Conservation (phyloP, 2,329 filamentous ascomycete species). For the Paracorniculantispora psalliotae region DNA sequence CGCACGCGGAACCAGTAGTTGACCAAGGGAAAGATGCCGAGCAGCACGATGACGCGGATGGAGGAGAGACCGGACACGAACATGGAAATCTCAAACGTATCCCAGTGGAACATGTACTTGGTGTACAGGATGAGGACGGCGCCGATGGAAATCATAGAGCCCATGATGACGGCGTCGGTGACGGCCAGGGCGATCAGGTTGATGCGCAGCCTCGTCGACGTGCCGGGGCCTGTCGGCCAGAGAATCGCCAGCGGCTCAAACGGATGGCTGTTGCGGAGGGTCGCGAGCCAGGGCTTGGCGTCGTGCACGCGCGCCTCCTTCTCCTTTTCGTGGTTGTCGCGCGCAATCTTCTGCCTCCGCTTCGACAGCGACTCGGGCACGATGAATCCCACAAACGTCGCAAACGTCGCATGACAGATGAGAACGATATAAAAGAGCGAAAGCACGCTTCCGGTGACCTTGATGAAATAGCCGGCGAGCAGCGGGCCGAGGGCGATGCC, state of each 20-base stretch:
- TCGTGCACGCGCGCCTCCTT: conserved; percentile 30
- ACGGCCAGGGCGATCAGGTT: conserved; percentile 80
- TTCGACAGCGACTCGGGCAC: conserved; percentile 82
- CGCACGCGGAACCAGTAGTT: conserved; percentile 67
- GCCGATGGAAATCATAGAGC: conserved; percentile 73
- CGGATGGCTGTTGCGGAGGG: conserved; percentile 54
- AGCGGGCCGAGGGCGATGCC: conserved; percentile 87
- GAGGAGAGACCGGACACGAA: conserved; percentile 79
- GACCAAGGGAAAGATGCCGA: conserved; percentile 69
- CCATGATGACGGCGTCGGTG: conserved; percentile 78
- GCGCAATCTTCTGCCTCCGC: conserved; percentile 63
- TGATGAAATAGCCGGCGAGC: conserved; percentile 73
- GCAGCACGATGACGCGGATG: conserved; percentile 68
- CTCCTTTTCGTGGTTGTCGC: conserved; percentile 57
- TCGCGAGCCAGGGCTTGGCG: conserved; percentile 24
- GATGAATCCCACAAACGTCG: conserved; percentile 63
- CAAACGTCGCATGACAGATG: conserved; percentile 67
- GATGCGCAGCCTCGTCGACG: conserved; percentile 55
- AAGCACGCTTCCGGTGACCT: conserved; percentile 67
- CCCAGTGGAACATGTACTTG: conserved; percentile 76
- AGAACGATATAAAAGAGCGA: conserved; percentile 82
- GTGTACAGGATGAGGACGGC: conserved; percentile 82
- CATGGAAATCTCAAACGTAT: conserved; percentile 69
- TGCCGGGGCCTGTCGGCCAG: conserved; percentile 63
- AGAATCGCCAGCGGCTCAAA: conserved; percentile 74